phyloP scores from a whole-genome alignment of 345 rosid genomes.

The Triadica sebifera region DNA sequence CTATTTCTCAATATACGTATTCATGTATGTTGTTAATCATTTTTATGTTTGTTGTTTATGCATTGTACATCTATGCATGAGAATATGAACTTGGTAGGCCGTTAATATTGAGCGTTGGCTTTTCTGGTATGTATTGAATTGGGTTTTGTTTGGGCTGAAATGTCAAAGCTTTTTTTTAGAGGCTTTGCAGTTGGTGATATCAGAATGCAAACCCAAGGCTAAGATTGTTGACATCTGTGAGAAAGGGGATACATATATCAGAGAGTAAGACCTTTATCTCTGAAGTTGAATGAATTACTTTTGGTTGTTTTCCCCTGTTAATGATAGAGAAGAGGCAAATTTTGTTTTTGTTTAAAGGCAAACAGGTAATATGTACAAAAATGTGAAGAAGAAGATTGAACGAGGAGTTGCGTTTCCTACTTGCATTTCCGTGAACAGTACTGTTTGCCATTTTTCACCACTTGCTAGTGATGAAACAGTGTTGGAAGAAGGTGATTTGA shows the following conservation, averaged over 20 bases:
- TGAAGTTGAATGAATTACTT: background rate
- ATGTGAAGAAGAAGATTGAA: conserved; percentile 87
- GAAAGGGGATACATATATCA: conserved; percentile 77
- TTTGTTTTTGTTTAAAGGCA: conserved; percentile 44
- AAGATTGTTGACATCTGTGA: conserved; percentile 92
- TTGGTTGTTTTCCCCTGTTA: background rate
- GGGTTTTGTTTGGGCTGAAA: background rate
- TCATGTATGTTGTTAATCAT: too few species aligned
- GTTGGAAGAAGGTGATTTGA: conserved; percentile 81
- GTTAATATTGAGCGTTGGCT: background rate
- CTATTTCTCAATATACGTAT: background rate
- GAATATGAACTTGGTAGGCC: background rate
- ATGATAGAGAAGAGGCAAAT: background rate
- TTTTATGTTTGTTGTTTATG: background rate
- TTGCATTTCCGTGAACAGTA: conserved; percentile 84
- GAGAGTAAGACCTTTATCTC: conserved; percentile 56
- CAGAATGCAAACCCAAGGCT: conserved; percentile 74
- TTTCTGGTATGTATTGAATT: background rate
- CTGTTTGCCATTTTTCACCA: conserved; percentile 85
- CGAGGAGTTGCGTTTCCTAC: conserved; percentile 96
- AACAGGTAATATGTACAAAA: conserved; percentile 88
- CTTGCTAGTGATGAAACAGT: conserved; percentile 73
- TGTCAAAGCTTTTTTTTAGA: conserved; percentile 33
- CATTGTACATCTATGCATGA: background rate
- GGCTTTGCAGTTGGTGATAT: conserved; percentile 76